A percentile compares a stretch with the other conserved stretches of the same genome.
phyloP scores from a whole-genome alignment of 2,329 filamentous ascomycete species.

The Epichloe coenophiala region DNA sequence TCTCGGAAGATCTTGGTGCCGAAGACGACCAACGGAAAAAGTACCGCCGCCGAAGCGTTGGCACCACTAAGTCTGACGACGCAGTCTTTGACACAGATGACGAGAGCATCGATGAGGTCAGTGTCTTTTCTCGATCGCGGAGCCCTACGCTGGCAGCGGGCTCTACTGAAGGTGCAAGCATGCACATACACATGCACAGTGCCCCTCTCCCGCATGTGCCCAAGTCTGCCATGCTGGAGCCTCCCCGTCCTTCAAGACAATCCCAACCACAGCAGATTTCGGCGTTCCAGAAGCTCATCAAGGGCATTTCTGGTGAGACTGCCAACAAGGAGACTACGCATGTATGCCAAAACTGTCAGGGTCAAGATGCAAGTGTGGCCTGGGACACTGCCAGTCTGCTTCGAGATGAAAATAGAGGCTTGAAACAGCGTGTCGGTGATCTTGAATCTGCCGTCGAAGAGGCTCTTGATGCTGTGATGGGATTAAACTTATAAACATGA shows the following conservation, averaged over 20 bases:
- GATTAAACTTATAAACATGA: conserved; percentile 18
- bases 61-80: conserved; percentile 30
- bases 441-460: conserved; percentile 48
- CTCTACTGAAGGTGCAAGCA: background rate
- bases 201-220: conserved; percentile 7
- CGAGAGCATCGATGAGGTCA: conserved; percentile 34
- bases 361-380: conserved; percentile 43
- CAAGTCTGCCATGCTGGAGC: conserved; percentile 14
- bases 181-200: background rate
- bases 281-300: conserved; percentile 28
- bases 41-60: conserved; percentile 29
- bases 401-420: conserved; percentile 45
- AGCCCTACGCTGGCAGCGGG: conserved; percentile 38
- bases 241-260: conserved; percentile 22
- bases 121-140: conserved; percentile 47
- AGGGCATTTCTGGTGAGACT: conserved; percentile 26
- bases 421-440: conserved; percentile 45
- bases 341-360: conserved; percentile 42
- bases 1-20: conserved; percentile 40
- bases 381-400: conserved; percentile 53
- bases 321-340: conserved; percentile 11
- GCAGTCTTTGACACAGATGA: conserved; percentile 38
- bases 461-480: conserved; percentile 46
- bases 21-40: conserved; percentile 34
- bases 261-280: conserved; percentile 18